Base-by-base conservation (phyloP, 208 protist species). In the Acanthamoeba lenticulata region DNA sequence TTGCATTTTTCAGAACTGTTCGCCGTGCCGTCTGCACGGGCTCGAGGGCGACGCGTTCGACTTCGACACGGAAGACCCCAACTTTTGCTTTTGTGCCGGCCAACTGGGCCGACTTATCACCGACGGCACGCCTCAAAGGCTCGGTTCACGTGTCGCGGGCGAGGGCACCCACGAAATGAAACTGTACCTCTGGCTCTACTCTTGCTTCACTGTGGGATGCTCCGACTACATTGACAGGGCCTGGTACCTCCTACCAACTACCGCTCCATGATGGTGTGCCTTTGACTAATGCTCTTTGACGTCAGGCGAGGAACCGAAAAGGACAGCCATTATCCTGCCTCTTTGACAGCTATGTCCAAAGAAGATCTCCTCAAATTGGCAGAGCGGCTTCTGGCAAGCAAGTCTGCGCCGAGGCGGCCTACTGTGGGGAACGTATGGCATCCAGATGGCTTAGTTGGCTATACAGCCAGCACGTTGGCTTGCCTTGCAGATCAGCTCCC, bases 161-260 rank as follows among this genome's bases (percentile, higher is more conserved):
- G 67, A 77, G 38, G 67, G 67, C 67, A 44, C 67, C 38, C n/a
- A 77, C 36, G 67, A 77, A 42, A 44, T 44, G 34, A n/a, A 77
- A n/a, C 67, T 77, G 27, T 77, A 77, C 67, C 2, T 77, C 34
- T 77, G 67, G 67, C 67, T 77, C 11, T 77, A 77, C 27, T 77
- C 67, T 4, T 38, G 67, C 38, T 77, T 77, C 17, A 36, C 36
- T 9, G 15, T 4, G 15, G 67, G 27, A 44, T 77, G 67, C 17
- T 77, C 67, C 2, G 6, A 42, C 1, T 15, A 77, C 15, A 15
- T 77, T 27, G 38, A 9, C 67, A 9, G 67, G 36, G 67, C 67
- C 24, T 77, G 67, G 67, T 77, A 42, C 27, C 17, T 77, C 2
- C n/a, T 27, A n/a, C 21, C 62, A 9, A 3, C 1, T 77, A 32